These are phyloP conservation scores for Ustulina deusta DNA, from an alignment of 2,329 filamentous ascomycete species.

Conservation along the genomic window DNA sequence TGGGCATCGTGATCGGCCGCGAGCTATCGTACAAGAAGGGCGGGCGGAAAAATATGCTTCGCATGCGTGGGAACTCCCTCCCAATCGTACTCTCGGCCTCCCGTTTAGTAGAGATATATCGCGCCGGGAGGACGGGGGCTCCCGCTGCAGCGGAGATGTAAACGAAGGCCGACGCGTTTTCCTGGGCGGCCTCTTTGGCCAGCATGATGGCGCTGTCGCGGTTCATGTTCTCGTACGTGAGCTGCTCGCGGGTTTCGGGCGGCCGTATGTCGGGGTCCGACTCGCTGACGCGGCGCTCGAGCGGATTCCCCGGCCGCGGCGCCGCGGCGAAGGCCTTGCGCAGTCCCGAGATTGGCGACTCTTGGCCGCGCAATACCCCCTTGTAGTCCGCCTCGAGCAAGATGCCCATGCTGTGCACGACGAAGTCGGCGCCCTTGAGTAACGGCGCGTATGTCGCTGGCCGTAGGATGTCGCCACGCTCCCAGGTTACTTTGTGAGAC, in stretches of 20 bases:
- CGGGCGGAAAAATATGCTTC: constrained; percentile 84
- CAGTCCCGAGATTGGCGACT: constrained; percentile 83
- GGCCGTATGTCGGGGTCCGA: constrained; percentile 72
- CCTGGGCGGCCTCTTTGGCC: constrained; percentile 77
- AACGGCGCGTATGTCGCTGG: constrained; percentile 83
- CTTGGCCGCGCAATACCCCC: constrained; percentile 83
- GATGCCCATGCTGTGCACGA: constrained; percentile 96
- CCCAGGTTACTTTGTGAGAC: constrained; percentile 87
- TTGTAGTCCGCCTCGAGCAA: constrained; percentile 98
- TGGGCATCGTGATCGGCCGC: constrained; percentile 82
- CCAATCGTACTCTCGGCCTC: constrained; percentile 86
- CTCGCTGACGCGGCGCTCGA: constrained; percentile 68
- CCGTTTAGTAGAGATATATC: constrained; percentile 92
- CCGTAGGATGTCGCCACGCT: constrained; percentile 86
- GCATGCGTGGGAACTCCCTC: constrained; percentile 77
- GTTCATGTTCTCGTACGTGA: constrained; percentile 99
- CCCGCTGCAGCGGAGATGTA: constrained; percentile 92
- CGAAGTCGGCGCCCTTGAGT: constrained; percentile 81
- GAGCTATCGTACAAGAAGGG: constrained; percentile 91
- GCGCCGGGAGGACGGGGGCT: constrained; percentile 82
- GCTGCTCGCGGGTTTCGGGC: constrained; percentile 76
- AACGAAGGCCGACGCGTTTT: constrained; percentile 77
- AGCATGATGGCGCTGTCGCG: constrained; percentile 87
- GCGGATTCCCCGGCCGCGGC: constrained; percentile 74
- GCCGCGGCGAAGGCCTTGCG: constrained; percentile 79